Base-by-base conservation (phyloP, 148 eudicot species). In the Euryodendron excelsum region DNA sequence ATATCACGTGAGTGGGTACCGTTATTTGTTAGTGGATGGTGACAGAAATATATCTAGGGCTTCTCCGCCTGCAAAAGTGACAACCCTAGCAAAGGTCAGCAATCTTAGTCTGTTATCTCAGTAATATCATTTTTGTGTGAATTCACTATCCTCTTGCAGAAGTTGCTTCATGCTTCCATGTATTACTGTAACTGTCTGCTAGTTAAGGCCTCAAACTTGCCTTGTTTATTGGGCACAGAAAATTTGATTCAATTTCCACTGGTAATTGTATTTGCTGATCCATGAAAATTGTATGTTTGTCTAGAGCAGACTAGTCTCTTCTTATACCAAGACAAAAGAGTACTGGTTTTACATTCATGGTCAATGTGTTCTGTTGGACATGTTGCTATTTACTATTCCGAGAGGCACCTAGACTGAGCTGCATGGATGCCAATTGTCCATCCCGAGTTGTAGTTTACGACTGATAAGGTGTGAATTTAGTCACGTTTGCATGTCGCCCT, bases 1-100 rank as follows among this genome's bases (percentile, higher is more conserved):
- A 20, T 96, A 96, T 86, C 99, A 96, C 84, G 99, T 96, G 47
- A 72, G 86, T 83, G 98, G 99, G 31, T 96, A 96, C 76, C 91
- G 99, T 5, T 96, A 96, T 84, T 81, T 93, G 69, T 82, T 96
- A 78, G 86, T 96, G 59, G 99, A 96, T 83, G 91, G 87, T 82
- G 99, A 96, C 80, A 91, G 90, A 84, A 81, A 82, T 80, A 81
- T 87, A 56, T 93, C 99, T 50, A 87, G 99, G 82, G 94, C 94
- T 78, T 91, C 99, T 80, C 99, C 99, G 28, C 88, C 98, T 33
- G 76, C 85, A 33, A 96, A 96, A 91, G 93, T 88, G 59, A 87
- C 94, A 73, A 96, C 99, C 47, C 73, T 96, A 73, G 85, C 93
- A 30, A 96, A 93, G 99, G 99, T 96, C 72, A 78, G 82, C 28